These are phyloP conservation scores for Eugenia klotzschiana DNA, from an alignment of 441 rosid genomes.

Conservation along the genomic window DNA sequence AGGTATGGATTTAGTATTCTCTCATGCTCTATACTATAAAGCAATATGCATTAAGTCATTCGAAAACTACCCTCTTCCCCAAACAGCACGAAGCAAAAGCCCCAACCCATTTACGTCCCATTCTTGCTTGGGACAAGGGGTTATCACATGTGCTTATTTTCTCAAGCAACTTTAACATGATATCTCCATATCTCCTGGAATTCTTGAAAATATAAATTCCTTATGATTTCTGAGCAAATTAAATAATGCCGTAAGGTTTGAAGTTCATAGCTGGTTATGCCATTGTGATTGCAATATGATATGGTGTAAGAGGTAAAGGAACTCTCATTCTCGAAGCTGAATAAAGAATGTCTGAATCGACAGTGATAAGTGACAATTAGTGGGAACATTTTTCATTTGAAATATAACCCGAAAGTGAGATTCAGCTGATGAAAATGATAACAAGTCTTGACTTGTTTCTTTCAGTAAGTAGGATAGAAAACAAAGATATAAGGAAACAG, in stretches of 20 bases:
- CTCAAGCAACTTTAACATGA: background rate
- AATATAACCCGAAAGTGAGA: background rate
- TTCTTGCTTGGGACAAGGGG: background rate
- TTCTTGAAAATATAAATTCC: background rate
- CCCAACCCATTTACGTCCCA: background rate
- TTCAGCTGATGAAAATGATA: background rate
- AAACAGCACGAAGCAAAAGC: background rate
- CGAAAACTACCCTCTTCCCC: background rate
- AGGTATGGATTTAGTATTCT: constrained; percentile 32
- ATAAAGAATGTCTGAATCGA: background rate
- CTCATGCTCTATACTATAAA: background rate
- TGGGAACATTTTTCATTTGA: background rate
- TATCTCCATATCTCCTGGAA: background rate
- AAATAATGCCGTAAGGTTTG: background rate
- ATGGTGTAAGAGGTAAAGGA: background rate
- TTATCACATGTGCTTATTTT: background rate
- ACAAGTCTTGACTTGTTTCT: background rate
- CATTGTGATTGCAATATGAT: background rate
- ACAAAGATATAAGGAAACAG: background rate
- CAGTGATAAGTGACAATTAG: background rate
- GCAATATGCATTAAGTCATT: background rate
- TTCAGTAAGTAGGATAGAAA: background rate
- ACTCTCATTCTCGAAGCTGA: background rate
- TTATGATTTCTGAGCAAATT: background rate
- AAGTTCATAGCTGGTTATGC: background rate